Percentiles rank a stretch among this genome's conserved stretches.
Conservation (phyloP, 495 filamentous ascomycete genomes). For the Cladorrhinum samala region DNA sequence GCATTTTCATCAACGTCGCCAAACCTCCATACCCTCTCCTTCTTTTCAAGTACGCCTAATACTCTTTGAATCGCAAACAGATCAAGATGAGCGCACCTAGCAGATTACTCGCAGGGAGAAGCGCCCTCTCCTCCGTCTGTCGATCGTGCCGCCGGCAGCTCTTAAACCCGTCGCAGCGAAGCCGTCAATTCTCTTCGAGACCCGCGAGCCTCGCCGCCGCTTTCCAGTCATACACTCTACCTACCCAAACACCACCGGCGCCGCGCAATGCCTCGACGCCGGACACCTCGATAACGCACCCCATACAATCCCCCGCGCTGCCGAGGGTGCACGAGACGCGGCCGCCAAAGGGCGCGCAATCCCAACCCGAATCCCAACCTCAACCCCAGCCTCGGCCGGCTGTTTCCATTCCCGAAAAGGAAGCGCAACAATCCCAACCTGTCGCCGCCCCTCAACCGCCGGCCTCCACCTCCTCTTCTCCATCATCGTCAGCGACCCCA, state of each 20-base stretch:
- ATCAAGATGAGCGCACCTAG: constrained; percentile 24
- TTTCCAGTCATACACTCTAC: constrained; percentile 69
- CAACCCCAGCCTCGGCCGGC: constrained; percentile 13
- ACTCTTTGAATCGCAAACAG: no score
- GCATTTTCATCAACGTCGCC: constrained; percentile 5
- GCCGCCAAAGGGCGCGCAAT: constrained; percentile 34
- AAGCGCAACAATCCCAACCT: constrained; percentile 57
- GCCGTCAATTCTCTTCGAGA: constrained; percentile 55
- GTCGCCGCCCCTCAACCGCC: constrained; percentile 12
- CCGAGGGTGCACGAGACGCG: constrained; percentile 50
- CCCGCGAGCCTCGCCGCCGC: constrained; percentile 49
- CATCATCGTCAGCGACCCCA: neutral
- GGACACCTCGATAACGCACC: constrained; percentile 63
- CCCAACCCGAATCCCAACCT: no score
- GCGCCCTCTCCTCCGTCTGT: constrained; percentile 14
- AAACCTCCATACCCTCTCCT: constrained; percentile 2
- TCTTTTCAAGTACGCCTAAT: neutral
- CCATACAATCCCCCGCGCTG: constrained; percentile 24
- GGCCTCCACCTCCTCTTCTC: neutral
- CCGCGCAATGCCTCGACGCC: constrained; percentile 60
- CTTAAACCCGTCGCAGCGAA: constrained; percentile 41
- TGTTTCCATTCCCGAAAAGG: constrained; percentile 45
- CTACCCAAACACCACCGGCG: constrained; percentile 51
- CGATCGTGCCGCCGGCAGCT: constrained; percentile 35
- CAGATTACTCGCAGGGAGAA: constrained; percentile 19